Evolutionary conservation across 202 grass and related monocot genomes (phyloP).

Genomic region (Setaria viridis): DNA sequence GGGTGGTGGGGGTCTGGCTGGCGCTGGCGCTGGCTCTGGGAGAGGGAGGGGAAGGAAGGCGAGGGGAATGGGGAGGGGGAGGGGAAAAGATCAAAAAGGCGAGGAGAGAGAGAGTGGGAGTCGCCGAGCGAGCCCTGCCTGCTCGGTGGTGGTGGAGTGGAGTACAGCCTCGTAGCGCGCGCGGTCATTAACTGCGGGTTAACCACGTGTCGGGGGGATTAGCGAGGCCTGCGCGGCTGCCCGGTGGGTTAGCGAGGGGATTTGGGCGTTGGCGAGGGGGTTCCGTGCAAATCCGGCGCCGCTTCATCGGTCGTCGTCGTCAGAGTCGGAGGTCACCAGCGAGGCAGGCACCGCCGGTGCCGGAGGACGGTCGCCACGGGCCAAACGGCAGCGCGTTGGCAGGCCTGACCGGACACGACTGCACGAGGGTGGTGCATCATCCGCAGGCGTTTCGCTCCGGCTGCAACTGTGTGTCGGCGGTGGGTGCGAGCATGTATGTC

Average conservation of each 20-base stretch:
- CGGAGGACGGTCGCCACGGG: too few relatives aligned
- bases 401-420: too few relatives aligned
- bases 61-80: background rate
- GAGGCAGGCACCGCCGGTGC: too few relatives aligned
- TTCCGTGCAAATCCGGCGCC: background rate
- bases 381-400: too few relatives aligned
- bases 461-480: too few relatives aligned
- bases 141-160: background rate
- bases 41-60: background rate
- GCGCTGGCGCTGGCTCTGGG: background rate
- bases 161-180: background rate
- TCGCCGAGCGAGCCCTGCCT: background rate
- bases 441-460: too few relatives aligned
- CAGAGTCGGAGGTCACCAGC: too few relatives aligned
- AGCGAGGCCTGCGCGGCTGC: background rate
- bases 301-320: too few relatives aligned
- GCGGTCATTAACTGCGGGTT: background rate
- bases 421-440: too few relatives aligned
- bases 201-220: slow-evolving; percentile 9
- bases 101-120: background rate
- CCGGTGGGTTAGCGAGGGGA: too few relatives aligned
- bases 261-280: background rate
- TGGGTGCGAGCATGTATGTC: too few relatives aligned
- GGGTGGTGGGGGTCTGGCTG: slow-evolving; percentile 13
- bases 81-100: slow-evolving; percentile 39